Evolutionary conservation across 2,329 filamentous ascomycete species (phyloP).

Genomic region (Onygenales sp.): DNA sequence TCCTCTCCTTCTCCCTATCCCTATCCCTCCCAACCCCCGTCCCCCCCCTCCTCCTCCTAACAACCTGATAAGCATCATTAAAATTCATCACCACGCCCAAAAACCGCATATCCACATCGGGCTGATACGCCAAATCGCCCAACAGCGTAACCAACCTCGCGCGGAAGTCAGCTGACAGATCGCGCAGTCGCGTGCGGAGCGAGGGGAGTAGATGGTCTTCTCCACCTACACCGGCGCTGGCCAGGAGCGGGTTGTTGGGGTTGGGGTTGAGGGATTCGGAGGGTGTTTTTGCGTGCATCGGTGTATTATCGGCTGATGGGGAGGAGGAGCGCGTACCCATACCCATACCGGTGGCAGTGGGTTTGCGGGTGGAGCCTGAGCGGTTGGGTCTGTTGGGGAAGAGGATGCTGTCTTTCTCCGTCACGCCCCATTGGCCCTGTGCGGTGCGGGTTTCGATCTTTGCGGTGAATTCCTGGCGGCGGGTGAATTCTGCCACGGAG

Average conservation of each 20-base stretch:
- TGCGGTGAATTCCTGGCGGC: conserved; percentile 74
- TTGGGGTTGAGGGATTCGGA: not conserved
- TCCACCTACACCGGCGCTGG: conserved; percentile 13
- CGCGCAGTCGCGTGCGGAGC: conserved; percentile 61
- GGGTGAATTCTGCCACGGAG: conserved; percentile 88
- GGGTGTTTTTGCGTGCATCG: not conserved
- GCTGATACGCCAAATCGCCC: conserved; percentile 84
- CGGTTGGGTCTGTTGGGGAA: conserved; percentile 23
- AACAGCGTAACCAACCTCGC: conserved; percentile 69
- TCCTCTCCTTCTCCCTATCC: conserved; percentile 22
- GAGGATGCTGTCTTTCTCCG: conserved; percentile 38
- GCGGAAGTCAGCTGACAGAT: conserved; percentile 67
- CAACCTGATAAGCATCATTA: conserved; percentile 87
- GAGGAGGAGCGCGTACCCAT: conserved; percentile 8
- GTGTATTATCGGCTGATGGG: conserved; percentile 13
- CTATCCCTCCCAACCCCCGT: conserved; percentile 19
- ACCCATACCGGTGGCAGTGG: not conserved
- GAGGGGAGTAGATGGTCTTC: conserved; percentile 62
- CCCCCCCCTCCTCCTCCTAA: conserved; percentile 47
- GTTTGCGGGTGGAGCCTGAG: conserved; percentile 10
- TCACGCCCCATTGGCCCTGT: conserved; percentile 55
- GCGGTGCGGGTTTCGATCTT: conserved; percentile 58
- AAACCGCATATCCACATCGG: conserved; percentile 91
- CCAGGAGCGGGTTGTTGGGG: not conserved
- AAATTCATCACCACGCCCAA: conserved; percentile 98